Evolutionary conservation across 2,329 filamentous ascomycete genomes (phyloP), one percentile per base, ranked within the genome.

Genomic region (Simplicillium sp.): DNA sequence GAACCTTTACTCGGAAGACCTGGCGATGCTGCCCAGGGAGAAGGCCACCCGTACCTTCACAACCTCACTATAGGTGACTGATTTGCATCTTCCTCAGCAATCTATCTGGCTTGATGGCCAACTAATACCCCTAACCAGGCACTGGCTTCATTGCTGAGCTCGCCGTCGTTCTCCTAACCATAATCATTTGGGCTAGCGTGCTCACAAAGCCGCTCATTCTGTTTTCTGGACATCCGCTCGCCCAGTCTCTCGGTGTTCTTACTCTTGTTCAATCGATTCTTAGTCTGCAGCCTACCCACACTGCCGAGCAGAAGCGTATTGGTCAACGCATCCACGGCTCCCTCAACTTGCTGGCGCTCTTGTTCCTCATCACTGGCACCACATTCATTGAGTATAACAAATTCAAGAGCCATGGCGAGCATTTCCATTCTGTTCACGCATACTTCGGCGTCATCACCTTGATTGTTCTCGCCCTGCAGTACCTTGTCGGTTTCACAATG

Each of bases 191-290:
- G 87, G 76, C 77, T 36, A 75, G 75, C 42, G 75, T 96, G 48
- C 77, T 95, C 56, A 74, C 78, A 34, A 70, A 81, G 41, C 61
- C 67, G 25, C 57, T 94, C 46, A 84, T 86, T 32, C 78, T 95
- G 52, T 95, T 97, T 73, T 88, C 87, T 14, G 79, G 82, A 8
- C 90, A 97, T 61, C 90, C 90, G 7, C 80, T 96, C 56, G 68
- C 81, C 44, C 70, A 75, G 63, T 71, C 67, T 11, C 49, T 83
- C 43, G 88, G 80, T 37, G 61, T 94, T 44, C 70, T 95, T 46
- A 70, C 87, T 43, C 70, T 92, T 52, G 74, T 84, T 14, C 83
- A 96, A 68, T 83, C 82, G 41, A 78, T 89, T 48, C 78, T 97
- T 39, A 67, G 92, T 50, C 75, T 97, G 29, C 92, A 98, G 60